Conservation (phyloP, 371 early-diverging fungal genomes). For the Mucor circinelloides region DNA sequence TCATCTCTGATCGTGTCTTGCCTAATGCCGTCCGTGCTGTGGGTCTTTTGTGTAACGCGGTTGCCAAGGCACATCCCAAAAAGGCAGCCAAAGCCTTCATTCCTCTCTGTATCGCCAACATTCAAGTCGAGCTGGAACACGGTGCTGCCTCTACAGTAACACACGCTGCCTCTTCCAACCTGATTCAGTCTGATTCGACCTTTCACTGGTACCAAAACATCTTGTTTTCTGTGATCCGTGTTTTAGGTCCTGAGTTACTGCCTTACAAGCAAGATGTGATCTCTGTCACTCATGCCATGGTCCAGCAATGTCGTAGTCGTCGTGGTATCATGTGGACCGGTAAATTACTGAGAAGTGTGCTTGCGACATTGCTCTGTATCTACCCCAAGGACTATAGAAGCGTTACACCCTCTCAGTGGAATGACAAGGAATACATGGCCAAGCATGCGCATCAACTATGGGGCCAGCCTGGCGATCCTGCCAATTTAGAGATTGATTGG, state of each 20-base stretch:
- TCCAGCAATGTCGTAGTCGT: conserved; percentile 62
- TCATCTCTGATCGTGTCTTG: conserved; percentile 61
- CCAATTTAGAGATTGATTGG: conserved; percentile 69
- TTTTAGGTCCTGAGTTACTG: conserved; percentile 59
- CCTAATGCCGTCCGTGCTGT: conserved; percentile 74
- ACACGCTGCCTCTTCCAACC: conserved; percentile 55
- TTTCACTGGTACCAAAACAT: conserved; percentile 83
- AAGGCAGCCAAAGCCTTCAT: conserved; percentile 62
- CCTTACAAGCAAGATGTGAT: conserved; percentile 55
- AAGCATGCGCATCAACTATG: conserved; percentile 71
- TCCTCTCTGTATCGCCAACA: conserved; percentile 61
- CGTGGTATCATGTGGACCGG: conserved; percentile 77
- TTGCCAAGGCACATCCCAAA: conserved; percentile 48
- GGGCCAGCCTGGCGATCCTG: conserved; percentile 66
- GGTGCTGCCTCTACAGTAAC: conserved; percentile 68
- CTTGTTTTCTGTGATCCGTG: conserved; percentile 53
- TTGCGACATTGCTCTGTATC: conserved; percentile 49
- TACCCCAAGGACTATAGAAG: conserved; percentile 62
- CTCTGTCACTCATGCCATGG: conserved; percentile 50
- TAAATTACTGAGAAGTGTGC: conserved; percentile 52
- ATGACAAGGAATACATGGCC: conserved; percentile 48
- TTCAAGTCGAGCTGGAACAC: conserved; percentile 68
- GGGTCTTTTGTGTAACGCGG: conserved; percentile 55
- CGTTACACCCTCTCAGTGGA: conserved; percentile 54
- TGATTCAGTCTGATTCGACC: conserved; percentile 68